Percentiles rank a stretch among this genome's conserved stretches.
Evolutionary conservation across 2,329 filamentous ascomycete species (phyloP).

Genomic region (Beauveria australis): DNA sequence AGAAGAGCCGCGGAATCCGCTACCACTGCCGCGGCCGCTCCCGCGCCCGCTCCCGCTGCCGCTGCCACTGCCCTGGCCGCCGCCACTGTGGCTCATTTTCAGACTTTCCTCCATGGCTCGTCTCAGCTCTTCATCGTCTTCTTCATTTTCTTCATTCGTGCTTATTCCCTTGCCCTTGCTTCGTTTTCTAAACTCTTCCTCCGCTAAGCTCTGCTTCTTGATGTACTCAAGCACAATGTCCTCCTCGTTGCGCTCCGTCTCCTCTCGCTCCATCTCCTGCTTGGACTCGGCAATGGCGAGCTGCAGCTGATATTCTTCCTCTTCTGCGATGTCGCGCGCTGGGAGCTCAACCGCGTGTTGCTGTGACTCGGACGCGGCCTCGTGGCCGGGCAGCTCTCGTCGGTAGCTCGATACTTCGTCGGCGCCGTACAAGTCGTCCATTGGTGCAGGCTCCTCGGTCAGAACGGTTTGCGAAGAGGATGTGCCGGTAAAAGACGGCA

Average conservation of each 20-base stretch:
- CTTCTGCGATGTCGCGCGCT: constrained; percentile 14
- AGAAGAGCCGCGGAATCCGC: constrained; percentile 16
- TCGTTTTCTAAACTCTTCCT: constrained; percentile 45
- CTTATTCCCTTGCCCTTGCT: constrained; percentile 27
- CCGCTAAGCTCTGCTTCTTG: constrained; percentile 65
- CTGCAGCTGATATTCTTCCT: constrained; percentile 37
- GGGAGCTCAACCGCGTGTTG: not conserved
- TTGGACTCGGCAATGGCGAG: constrained; percentile 38
- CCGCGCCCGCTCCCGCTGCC: not conserved
- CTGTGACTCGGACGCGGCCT: constrained; percentile 12
- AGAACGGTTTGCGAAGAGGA: not conserved
- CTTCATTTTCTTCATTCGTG: constrained; percentile 16
- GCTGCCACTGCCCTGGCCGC: constrained; percentile 15
- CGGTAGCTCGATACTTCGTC: constrained; percentile 14
- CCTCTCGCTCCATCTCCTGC: constrained; percentile 33
- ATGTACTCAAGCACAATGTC: constrained; percentile 69
- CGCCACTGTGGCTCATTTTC: constrained; percentile 26
- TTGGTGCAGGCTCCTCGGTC: not conserved
- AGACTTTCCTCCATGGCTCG: constrained; percentile 35
- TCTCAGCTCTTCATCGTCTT: constrained; percentile 48
- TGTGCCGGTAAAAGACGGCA: not conserved
- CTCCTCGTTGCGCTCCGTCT: constrained; percentile 50
- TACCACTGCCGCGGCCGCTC: constrained; percentile 35
- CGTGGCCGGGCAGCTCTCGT: not conserved
- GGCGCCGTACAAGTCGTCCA: constrained; percentile 10